Percentiles rank a stretch among this genome's conserved stretches.
These are phyloP conservation scores for Chenopodium suecicum DNA, from an alignment of 148 eudicot genomes.

Conservation along the genomic window DNA sequence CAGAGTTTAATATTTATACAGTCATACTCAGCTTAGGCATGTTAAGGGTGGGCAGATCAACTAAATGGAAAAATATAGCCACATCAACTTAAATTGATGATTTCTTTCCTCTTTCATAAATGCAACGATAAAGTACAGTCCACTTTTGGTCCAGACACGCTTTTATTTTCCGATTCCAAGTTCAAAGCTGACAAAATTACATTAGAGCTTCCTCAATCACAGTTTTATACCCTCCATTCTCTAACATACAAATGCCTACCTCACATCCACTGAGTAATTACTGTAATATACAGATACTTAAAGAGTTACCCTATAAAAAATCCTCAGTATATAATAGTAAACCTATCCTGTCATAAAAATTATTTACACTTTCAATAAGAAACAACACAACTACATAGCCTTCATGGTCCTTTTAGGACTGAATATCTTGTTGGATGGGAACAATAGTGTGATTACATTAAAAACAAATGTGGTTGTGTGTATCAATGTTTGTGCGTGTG, in stretches of 20 bases:
- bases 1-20: not conserved
- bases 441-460: not conserved
- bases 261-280: not conserved
- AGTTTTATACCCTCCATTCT: not conserved
- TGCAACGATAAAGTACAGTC: not conserved
- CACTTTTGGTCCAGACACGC: not conserved
- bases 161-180: not conserved
- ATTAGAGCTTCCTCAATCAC: not conserved
- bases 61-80: not conserved
- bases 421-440: not conserved
- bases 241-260: not conserved
- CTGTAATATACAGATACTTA: not conserved
- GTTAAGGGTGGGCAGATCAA: not conserved
- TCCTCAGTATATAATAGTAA: not conserved
- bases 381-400: not conserved
- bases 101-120: not conserved
- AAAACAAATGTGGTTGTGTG: too few relatives aligned
- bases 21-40: too few relatives aligned
- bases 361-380: not conserved
- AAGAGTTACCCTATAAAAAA: not conserved
- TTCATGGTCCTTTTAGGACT: not conserved
- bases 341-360: not conserved
- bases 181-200: not conserved
- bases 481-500: not conserved
- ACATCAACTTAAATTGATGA: not conserved